Base-by-base conservation (phyloP, 768 basidiomycete genomes). In the Glaciozyma antarctica region DNA sequence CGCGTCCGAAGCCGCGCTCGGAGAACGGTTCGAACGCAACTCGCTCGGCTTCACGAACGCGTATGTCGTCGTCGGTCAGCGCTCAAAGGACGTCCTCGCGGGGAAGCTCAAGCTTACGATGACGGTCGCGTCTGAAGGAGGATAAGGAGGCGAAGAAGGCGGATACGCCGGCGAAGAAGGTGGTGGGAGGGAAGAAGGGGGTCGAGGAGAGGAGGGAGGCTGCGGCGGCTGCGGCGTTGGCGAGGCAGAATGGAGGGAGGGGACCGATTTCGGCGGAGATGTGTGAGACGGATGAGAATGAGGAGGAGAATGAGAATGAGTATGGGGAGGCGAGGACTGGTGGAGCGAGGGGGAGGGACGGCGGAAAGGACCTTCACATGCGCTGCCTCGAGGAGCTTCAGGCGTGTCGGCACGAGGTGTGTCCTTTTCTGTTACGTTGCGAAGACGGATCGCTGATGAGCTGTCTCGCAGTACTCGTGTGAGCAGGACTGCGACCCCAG, bases 1-100 rank as follows among this genome's bases (percentile, higher is more conserved):
- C 19, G 67, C 81, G 26, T 77, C 78, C 32, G 76, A 82, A 62
- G 80, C 83, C 8, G 78, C 82, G 22, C 75, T 90, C 48, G 78
- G 78, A 54, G 79, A 81, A 55, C 79, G 81, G n/a, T 76, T 80
- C 41, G 76, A 77, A 24, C 80, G 79, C 21, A 80, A 81, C 65
- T 64, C 62, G 1, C 73, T 73, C 19, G 78, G 78, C 2, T 79
- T 76, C 74, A 75, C 70, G 21, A 78, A 76, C 58, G 73, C 77
- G 5, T 80, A 80, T 72, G 58, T 80, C 61, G 45, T n/a, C 41
- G 48, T 64, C 48, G 69, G 68, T 2, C 47, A 53, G 34, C 45
- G 57, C 10, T 47, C 59, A 2, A 30, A 54, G 19, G 24, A 51
- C n/a, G 43, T 67, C 41, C 45, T 65, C n/a, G 16, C 16, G 0